Base-by-base conservation (phyloP, 1,284 basidiomycete species). In the Apiotrichum domesticum region DNA sequence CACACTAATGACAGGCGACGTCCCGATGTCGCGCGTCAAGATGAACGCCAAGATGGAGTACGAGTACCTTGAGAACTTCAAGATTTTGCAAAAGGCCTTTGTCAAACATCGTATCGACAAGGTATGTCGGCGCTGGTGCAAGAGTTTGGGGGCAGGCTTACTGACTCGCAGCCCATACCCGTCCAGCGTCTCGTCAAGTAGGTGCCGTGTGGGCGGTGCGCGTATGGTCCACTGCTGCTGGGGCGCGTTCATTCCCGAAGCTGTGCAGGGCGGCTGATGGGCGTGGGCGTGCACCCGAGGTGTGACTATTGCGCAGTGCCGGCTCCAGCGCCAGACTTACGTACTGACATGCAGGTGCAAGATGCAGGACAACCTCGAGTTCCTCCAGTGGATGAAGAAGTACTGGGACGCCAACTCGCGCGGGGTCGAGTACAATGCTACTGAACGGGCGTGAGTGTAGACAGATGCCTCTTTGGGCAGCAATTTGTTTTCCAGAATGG, bases 291-390 rank as follows among this genome's bases (percentile, higher is more conserved):
- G 29, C 29, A 29, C 29, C 29, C 29, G 29, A 29, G 29, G 29
- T 29, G 29, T 29, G 29, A 29, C 29, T 3, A 29, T 29, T 3
- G 29, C 29, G 29, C 29, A 29, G 3, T 29, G 29, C 29, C 29
- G 29, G 29, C 29, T 29, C 29, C 29, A 29, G 29, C 29, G 29
- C 29, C 29, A 3, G 29, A 29, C 29, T 29, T 29, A 3, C 29
- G 29, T n/a, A 40, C 44, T 54, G n/a, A 40, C 49, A 37, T 7
- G 6, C 44, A 73, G 71, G 57, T 98, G 95, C 82, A 98, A 98
- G 81, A 98, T 98, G 95, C 96, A 98, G 87, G 96, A 98, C 78
- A 99, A 99, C 77, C 86, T 99, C 66, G 96, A 99, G 75, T 98
- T 98, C 78, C 75, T 95, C 56, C 95, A 99, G 77, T 98, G 95